A percentile compares a stretch with the other conserved stretches of the same genome.
Conservation (phyloP, 1,284 basidiomycete species). For the Sporisorium iseilematis-ciliati region DNA sequence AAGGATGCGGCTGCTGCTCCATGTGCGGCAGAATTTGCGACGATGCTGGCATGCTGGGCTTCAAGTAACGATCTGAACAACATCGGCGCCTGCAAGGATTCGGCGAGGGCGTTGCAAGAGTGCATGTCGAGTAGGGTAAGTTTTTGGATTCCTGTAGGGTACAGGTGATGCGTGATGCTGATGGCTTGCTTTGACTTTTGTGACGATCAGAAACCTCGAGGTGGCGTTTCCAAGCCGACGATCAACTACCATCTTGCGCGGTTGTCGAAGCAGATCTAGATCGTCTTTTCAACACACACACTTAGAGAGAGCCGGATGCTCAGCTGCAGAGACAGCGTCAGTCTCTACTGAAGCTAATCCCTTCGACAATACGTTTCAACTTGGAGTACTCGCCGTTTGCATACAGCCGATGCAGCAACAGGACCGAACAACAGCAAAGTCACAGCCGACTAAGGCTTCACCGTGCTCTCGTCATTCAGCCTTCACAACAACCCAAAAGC, state of each 20-base stretch:
- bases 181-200: background rate
- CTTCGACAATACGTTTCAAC: background rate
- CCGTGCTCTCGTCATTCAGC: no score
- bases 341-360: background rate
- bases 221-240: conserved; percentile 59
- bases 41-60: conserved; percentile 94
- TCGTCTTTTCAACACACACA: background rate
- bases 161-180: background rate
- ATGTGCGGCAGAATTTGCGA: conserved; percentile 81
- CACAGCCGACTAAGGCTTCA: background rate
- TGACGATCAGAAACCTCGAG: conserved; percentile 32
- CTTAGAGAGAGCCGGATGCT: background rate
- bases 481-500: background rate
- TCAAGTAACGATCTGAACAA: conserved; percentile 80
- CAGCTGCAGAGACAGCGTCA: background rate
- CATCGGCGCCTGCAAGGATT: conserved; percentile 76
- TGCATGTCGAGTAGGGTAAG: conserved; percentile 89
- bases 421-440: background rate
- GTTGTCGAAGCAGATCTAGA: conserved; percentile 62
- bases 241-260: conserved; percentile 69
- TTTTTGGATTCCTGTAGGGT: conserved; percentile 34
- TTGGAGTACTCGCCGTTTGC: background rate
- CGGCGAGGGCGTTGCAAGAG: conserved; percentile 78
- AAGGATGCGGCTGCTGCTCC: conserved; percentile 78
- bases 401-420: background rate